Base-by-base conservation (phyloP, 2,329 filamentous ascomycete genomes). In the Fusarium sacchari region DNA sequence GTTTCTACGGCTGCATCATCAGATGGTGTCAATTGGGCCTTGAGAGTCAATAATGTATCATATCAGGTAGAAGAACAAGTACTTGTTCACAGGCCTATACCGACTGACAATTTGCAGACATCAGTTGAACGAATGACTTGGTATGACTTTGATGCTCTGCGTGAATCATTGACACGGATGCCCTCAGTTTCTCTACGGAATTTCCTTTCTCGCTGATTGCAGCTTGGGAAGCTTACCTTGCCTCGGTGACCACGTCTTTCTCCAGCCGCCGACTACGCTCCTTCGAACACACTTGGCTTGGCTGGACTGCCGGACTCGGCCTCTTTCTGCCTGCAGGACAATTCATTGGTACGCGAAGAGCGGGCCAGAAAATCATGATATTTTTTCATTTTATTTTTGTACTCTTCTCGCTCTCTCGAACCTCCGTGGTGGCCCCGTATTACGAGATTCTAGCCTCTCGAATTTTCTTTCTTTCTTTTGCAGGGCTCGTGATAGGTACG, bases 401-500 rank as follows among this genome's bases (percentile, higher is more conserved):
- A 12, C 17, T 26, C 43, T 26, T 17, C 46, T 26, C 18, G 17
- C 46, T 20, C 28, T 22, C 26, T 24, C 28, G 32, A 28, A 26
- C 34, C 18, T 55, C 42, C n/a, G 24, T 37, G 24, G 24, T 37
- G 24, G 44, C 60, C 65, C 56, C 39, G 26, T 73, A 49, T 37
- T 32, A 28, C 26, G 36, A 22, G 34, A 46, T 34, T 67, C 46
- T 60, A 58, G 60, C 50, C 53, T 40, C 64, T 56, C 28, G 28
- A 10, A 18, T 62, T 60, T 66, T 58, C 13, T 68, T 24, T 43
- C 50, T 42, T 57, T 10, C 24, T 56, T 59, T 71, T 73, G 43
- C 61, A 37, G 34, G 49, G 62, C 59, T 60, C 53, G 26, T 73
- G 71, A 73, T 73, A 73, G 71, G 71, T 57, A 70, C 50, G 55